A percentile compares a stretch with the other conserved stretches of the same genome.
Evolutionary conservation across 306 rosid genomes (phyloP).

Genomic region (Prunus mira): DNA sequence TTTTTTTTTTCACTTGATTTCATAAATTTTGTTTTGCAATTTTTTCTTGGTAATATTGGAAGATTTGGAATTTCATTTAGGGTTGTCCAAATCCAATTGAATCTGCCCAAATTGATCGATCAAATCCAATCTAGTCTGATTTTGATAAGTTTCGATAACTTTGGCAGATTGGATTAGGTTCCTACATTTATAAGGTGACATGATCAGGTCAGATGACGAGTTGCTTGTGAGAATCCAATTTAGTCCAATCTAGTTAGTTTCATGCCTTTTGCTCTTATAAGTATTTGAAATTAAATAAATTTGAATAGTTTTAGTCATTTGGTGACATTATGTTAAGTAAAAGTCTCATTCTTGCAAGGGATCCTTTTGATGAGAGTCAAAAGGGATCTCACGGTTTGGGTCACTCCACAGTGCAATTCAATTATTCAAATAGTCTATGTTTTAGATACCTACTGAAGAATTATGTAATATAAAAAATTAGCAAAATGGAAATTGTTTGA

Average conservation of each 20-base stretch:
- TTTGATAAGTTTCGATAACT: not conserved
- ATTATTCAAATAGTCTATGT: too few relatives aligned
- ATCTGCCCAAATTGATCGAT: not conserved
- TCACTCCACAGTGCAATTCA: too few relatives aligned
- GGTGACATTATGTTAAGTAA: too few relatives aligned
- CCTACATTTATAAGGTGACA: not conserved
- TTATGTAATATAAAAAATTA: too few relatives aligned
- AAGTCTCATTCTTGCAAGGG: too few relatives aligned
- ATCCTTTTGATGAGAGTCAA: too few relatives aligned
- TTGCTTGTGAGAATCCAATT: not conserved
- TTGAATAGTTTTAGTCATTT: too few relatives aligned
- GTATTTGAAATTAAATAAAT: not conserved
- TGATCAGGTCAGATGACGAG: not conserved
- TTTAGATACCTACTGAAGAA: too few relatives aligned
- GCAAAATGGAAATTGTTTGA: too few relatives aligned
- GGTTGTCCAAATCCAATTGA: not conserved
- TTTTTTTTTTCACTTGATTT: not conserved
- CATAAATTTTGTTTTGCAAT: not conserved
- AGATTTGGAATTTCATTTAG: not conserved
- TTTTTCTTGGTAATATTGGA: not conserved
- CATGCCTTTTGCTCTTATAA: not conserved
- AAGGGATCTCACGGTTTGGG: too few relatives aligned
- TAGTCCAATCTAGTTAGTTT: not conserved
- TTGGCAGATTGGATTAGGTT: not conserved
- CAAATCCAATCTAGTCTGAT: not conserved